Evolutionary conservation across 2,329 filamentous ascomycete genomes (phyloP), one percentile per base, ranked within the genome.

Genomic region (Stagonosporopsis chrysanthemi): DNA sequence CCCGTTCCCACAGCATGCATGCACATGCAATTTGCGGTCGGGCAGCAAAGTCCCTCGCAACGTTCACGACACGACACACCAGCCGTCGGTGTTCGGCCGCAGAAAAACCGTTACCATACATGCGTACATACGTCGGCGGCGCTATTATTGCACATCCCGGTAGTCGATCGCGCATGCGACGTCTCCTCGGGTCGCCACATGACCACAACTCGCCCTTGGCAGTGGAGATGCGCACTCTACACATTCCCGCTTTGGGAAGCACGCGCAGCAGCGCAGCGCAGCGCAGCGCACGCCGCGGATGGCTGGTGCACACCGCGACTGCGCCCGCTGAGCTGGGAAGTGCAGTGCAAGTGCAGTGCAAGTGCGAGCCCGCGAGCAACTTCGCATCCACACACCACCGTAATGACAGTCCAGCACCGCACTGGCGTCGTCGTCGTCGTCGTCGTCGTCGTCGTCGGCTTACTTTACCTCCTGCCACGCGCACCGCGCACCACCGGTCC

Each of bases 161-260:
- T 50, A 61, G 17, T 19, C 52, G 62, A 67, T 67, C 62, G 43
- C 38, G 41, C 50, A 56, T 45, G 59, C 42, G 48, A 47, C 41
- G 47, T 63, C 39, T 67, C 63, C 61, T 56, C 60, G 58, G 58
- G 54, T 57, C 52, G 56, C 55, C 52, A 55, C 55, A 61, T 62
- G 60, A 62, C 64, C 54, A 54, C 49, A 23, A 23, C 41, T 56
- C 52, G 47, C 51, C 51, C 31, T 23, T 23, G 48, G 23, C 23
- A 48, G 51, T 59, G 56, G 56, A 54, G 24, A 46, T 31, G n/a
- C 15, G 23, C 12, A 45, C 22, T 43, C 17, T 40, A 38, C 36
- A 46, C 38, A 48, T 62, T 46, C 29, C 51, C 48, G 41, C 29
- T 44, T 53, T 33, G 31, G 31, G 31, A 7, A 33, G 31, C 31